phyloP scores from a whole-genome alignment of 305 asterid species.

The Withania somnifera region DNA sequence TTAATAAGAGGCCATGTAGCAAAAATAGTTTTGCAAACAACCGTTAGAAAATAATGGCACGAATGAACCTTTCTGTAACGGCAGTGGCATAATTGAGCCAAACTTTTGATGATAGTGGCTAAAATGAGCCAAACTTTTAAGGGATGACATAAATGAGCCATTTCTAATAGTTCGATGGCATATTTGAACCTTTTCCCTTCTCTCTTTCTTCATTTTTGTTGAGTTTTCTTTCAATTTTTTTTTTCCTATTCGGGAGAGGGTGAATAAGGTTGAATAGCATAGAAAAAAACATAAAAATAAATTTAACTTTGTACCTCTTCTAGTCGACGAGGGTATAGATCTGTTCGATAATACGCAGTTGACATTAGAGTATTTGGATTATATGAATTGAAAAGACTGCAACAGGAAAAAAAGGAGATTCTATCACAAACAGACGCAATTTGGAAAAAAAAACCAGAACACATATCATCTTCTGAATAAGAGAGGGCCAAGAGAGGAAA shows the following conservation, averaged over 20 bases:
- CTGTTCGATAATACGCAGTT: slow-evolving; percentile 75
- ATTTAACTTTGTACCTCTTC: slow-evolving; percentile 42
- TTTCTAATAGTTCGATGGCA: too few relatives aligned
- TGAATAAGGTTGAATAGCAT: not conserved
- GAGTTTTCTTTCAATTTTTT: not conserved
- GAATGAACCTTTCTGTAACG: too few relatives aligned
- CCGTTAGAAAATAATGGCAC: too few relatives aligned
- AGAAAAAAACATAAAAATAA: not conserved
- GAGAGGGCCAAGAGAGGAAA: not conserved
- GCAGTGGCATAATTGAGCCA: too few relatives aligned
- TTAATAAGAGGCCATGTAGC: too few relatives aligned
- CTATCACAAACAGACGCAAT: not conserved
- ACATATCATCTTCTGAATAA: not conserved
- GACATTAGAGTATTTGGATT: slow-evolving; percentile 72
- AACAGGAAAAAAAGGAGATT: slow-evolving; percentile 1
- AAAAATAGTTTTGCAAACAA: too few relatives aligned
- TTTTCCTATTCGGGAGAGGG: not conserved
- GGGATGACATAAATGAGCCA: too few relatives aligned
- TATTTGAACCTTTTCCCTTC: too few relatives aligned
- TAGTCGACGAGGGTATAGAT: slow-evolving; percentile 59
- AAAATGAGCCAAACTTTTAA: too few relatives aligned
- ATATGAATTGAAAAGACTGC: slow-evolving; percentile 82
- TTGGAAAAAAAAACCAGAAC: not conserved
- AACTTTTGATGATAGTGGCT: too few relatives aligned
- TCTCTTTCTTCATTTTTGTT: not conserved